Evolutionary conservation across 2,329 filamentous ascomycete species (phyloP).

Genomic region (Ceratocystiopsis sp.): DNA sequence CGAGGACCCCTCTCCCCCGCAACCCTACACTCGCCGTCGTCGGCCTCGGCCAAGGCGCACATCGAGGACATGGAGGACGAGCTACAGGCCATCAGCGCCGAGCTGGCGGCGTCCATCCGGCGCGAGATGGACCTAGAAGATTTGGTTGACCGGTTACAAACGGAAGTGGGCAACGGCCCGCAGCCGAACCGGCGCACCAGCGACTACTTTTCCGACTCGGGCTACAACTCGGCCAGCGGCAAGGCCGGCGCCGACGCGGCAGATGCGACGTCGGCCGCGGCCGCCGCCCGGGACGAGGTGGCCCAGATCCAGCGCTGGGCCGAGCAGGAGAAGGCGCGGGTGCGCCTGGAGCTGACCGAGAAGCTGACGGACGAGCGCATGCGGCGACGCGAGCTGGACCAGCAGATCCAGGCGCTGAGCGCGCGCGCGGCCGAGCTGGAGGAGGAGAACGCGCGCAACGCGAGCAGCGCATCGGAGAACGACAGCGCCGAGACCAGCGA

Average conservation of each 20-base stretch:
- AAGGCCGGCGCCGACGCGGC: slow-evolving; percentile 46
- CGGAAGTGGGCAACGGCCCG: slow-evolving; percentile 48
- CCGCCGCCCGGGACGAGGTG: slow-evolving; percentile 51
- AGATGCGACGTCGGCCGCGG: slow-evolving; percentile 10
- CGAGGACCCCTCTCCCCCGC: slow-evolving; percentile 11
- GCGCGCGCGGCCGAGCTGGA: slow-evolving; percentile 52
- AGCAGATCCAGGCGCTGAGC: slow-evolving; percentile 68
- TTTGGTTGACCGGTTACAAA: slow-evolving; percentile 70
- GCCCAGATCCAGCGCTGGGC: slow-evolving; percentile 67
- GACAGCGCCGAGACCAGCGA: slow-evolving; percentile 28
- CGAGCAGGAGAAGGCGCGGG: slow-evolving; percentile 79
- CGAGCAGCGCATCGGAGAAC: no score
- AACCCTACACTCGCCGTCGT: background rate
- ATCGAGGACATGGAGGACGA: slow-evolving; percentile 89
- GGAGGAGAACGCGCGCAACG: no score
- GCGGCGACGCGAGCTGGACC: slow-evolving; percentile 58
- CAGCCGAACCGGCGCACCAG: slow-evolving; percentile 59
- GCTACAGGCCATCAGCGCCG: slow-evolving; percentile 78
- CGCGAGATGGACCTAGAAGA: slow-evolving; percentile 96
- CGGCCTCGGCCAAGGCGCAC: slow-evolving; percentile 26
- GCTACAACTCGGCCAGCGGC: slow-evolving; percentile 47
- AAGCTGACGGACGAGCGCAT: slow-evolving; percentile 78
- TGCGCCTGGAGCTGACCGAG: slow-evolving; percentile 68
- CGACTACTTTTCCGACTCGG: slow-evolving; percentile 96
- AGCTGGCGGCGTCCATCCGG: slow-evolving; percentile 82